phyloP scores from a whole-genome alignment of 129 eudicot genomes.

The Flaveria bidentis region DNA sequence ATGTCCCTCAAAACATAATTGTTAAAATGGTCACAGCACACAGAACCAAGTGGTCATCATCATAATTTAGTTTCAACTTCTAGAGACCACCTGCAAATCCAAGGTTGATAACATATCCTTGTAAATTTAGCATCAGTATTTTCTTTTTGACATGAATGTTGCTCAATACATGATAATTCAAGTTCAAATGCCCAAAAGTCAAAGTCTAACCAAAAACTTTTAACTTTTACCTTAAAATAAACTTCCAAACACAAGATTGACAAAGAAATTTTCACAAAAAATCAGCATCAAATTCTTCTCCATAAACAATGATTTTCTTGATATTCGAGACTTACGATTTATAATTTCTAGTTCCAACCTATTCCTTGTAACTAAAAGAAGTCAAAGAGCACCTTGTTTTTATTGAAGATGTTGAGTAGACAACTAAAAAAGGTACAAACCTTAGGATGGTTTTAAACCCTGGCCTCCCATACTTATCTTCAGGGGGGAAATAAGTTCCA shows the following conservation, averaged over 20 bases:
- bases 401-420: background rate
- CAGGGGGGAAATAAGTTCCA: slow-evolving; percentile 94
- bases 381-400: slow-evolving; percentile 3
- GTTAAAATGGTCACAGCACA: background rate
- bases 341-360: slow-evolving; percentile 11
- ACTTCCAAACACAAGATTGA: background rate
- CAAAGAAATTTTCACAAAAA: background rate
- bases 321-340: background rate
- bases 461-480: slow-evolving; percentile 83
- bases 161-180: background rate
- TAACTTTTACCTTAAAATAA: background rate
- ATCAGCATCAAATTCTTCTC: background rate
- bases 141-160: background rate
- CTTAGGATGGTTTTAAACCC: slow-evolving; percentile 89
- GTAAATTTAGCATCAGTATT: background rate
- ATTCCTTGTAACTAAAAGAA: background rate
- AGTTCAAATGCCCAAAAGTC: background rate
- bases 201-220: background rate
- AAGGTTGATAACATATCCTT: background rate
- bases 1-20: background rate
- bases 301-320: background rate
- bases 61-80: background rate
- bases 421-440: slow-evolving; percentile 36
- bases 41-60: background rate
- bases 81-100: background rate